These are phyloP conservation scores for Claviceps quebecensis DNA, from an alignment of 2,329 filamentous ascomycete genomes.

Conservation along the genomic window DNA sequence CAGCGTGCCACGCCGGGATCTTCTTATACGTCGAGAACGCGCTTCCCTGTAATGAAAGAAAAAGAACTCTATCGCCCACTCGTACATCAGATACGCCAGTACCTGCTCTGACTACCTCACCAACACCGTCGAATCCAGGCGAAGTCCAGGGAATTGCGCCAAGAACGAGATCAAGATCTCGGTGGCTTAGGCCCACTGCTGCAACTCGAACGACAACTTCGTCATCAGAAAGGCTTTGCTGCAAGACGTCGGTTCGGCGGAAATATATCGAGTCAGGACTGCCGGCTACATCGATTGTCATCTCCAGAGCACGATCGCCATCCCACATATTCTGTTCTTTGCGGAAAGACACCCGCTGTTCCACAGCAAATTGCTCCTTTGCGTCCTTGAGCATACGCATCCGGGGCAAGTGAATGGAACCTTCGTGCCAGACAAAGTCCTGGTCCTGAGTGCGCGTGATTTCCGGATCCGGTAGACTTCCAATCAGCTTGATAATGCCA, in stretches of 20 bases:
- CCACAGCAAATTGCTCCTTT: slow-evolving; percentile 6
- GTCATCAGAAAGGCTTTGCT: slow-evolving; percentile 6
- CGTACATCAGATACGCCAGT: slow-evolving; percentile 6
- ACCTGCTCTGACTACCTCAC: slow-evolving; percentile 11
- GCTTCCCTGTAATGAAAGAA: slow-evolving; percentile 5
- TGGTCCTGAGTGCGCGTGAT: slow-evolving; percentile 1
- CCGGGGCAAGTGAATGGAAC: slow-evolving; percentile 6
- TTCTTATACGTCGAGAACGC: slow-evolving; percentile 9
- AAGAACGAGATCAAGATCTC: slow-evolving; percentile 11
- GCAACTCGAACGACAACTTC: slow-evolving; percentile 11
- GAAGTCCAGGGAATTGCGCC: slow-evolving; percentile 12
- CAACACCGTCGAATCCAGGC: slow-evolving; percentile 13
- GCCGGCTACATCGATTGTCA: slow-evolving; percentile 13
- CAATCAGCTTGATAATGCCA: slow-evolving; percentile 3
- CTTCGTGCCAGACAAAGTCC: slow-evolving; percentile 8
- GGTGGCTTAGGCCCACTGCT: slow-evolving; percentile 10
- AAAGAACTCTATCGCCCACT: slow-evolving; percentile 11
- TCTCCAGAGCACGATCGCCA: slow-evolving; percentile 9
- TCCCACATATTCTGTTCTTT: slow-evolving; percentile 12
- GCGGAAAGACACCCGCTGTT: slow-evolving; percentile 8
- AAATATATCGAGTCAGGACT: slow-evolving; percentile 14
- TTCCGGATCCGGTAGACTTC: neutral
- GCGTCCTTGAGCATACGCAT: slow-evolving; percentile 1
- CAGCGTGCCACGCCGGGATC: slow-evolving; percentile 7
- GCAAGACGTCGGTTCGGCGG: slow-evolving; percentile 6